Percentiles rank a stretch among this genome's conserved stretches.
Conservation (phyloP, 2,329 filamentous ascomycete species). For the Fusarium transvaalense region DNA sequence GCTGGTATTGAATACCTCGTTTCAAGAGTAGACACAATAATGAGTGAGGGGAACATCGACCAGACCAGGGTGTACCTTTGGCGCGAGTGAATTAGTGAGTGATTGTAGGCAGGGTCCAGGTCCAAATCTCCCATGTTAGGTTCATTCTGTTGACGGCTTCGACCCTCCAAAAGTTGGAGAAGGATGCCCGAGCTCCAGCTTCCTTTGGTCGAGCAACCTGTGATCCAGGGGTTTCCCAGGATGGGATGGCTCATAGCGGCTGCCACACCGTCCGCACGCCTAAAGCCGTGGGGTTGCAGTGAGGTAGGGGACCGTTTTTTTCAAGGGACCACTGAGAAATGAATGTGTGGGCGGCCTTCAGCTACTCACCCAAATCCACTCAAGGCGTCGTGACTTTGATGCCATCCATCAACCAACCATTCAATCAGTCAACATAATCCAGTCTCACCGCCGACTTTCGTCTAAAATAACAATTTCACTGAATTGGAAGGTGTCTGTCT, state of each 20-base stretch:
- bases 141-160: slow-evolving; percentile 27
- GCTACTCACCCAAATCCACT: slow-evolving; percentile 13
- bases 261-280: slow-evolving; percentile 33
- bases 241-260: slow-evolving; percentile 33
- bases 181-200: slow-evolving; percentile 17
- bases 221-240: slow-evolving; percentile 38
- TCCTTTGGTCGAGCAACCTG: slow-evolving; percentile 18
- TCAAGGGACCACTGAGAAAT: slow-evolving; percentile 38
- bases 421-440: not conserved
- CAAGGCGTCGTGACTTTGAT: slow-evolving; percentile 13
- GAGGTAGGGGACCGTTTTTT: slow-evolving; percentile 35
- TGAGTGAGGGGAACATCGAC: slow-evolving; percentile 18
- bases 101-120: slow-evolving; percentile 34
- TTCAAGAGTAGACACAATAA: slow-evolving; percentile 16
- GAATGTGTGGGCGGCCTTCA: slow-evolving; percentile 15
- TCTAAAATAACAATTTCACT: slow-evolving; percentile 4
- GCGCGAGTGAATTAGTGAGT: slow-evolving; percentile 18
- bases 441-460: slow-evolving; percentile 30
- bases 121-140: slow-evolving; percentile 2
- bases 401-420: slow-evolving; percentile 13
- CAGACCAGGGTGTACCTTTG: slow-evolving; percentile 15
- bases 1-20: slow-evolving; percentile 29
- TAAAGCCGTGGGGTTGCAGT: slow-evolving; percentile 38
- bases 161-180: slow-evolving; percentile 32
- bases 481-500: slow-evolving; percentile 4